Base-by-base conservation (phyloP, 1,139 yeast genomes). In the Suhomyces choctaworum region DNA sequence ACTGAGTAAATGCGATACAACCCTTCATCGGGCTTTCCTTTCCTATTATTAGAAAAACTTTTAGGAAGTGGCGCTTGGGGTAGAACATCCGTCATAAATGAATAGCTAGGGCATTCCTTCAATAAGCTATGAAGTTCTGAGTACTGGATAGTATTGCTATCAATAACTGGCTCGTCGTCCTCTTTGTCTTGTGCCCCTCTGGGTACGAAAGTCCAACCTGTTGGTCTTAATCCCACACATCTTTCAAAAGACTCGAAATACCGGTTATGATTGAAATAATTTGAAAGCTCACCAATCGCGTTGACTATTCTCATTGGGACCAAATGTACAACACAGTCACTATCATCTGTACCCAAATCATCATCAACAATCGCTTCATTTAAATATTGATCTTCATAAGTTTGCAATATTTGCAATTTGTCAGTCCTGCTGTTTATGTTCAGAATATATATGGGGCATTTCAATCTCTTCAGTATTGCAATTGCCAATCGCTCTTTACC, bases 401-500 rank as follows among this genome's bases (percentile, higher is more conserved):
- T 50, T 27, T 51, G 49, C 45, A 73, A 49, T 56, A 76, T 60
- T 25, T 65, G 58, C 32, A 71, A 49, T 26, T 80, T 76, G 36
- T 66, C 66, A 25, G 70, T 66, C 45, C 85, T 72, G 34, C 73
- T 64, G 17, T 65, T 58, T 54, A 66, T 47, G 72, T 76, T 62
- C 70, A 82, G 70, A 6, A 67, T 63, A 41, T 52, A 48, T 64
- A 82, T 64, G 56, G 80, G 51, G 70, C 73, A 66, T 7, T 40
- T 33, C 12, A 87, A 54, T n/a, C 54, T 53, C 29, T 72, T 60
- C 52, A 90, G 92, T 21, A 87, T 70, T 1, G 78, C 68, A 7
- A 87, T 61, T 0, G 96, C 97, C 17, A 92, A 57, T 39, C 81
- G 75, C 54, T 92, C 98, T 55, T 92, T 92, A 2, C 98, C 97